Evolutionary conservation across 768 basidiomycete genomes (phyloP), one percentile per base, ranked within the genome.

Genomic region (Pulveroboletus sp.): DNA sequence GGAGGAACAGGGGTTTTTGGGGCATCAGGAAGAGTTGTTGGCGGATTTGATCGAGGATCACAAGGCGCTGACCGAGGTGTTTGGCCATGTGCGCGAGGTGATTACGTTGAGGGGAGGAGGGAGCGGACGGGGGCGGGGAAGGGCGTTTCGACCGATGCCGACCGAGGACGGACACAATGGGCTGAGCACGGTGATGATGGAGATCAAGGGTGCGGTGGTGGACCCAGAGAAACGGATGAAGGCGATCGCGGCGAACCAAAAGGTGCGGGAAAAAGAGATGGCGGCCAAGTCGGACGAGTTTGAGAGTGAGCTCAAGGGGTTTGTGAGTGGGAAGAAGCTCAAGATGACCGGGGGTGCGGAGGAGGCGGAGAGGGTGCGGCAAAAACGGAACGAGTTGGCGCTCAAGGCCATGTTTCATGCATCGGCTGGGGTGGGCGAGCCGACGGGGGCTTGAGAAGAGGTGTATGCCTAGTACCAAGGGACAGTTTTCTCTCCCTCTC

Each of bases 271-370:
- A 70, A 82, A 80, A 69, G 89, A 94, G 65, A 70, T 85, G 17
- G 83, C 82, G 19, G 74, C 66, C 40, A 76, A 81, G 49, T 78
- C 85, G 37, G 92, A 97, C 66, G 92, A 90, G 56, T 83, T 97
- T 68, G 81, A 91, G 57, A 74, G 77, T 13, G 95, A 98, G 73
- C 63, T 99, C 57, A 68, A 71, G 38, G 91, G 88, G 5, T 97
- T 98, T 68, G 94, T 99, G 44, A 77, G 72, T 5, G 81, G 84
- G 52, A 89, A 88, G 76, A 94, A 87, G 72, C 70, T 99, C 66
- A 90, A 83, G 76, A 87, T 93, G 89, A 99, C 94, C 16, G 95
- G 94, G 23, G 94, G 93, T 13, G 87, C 91, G 20, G 91, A 94
- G 67, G 92, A 95, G 71, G 79, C 74, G 20, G 95, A 99, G 71